Percentiles rank a stretch among this genome's conserved stretches.
phyloP scores from a whole-genome alignment of 2,329 filamentous ascomycete genomes.

The Thelonectria discophora region DNA sequence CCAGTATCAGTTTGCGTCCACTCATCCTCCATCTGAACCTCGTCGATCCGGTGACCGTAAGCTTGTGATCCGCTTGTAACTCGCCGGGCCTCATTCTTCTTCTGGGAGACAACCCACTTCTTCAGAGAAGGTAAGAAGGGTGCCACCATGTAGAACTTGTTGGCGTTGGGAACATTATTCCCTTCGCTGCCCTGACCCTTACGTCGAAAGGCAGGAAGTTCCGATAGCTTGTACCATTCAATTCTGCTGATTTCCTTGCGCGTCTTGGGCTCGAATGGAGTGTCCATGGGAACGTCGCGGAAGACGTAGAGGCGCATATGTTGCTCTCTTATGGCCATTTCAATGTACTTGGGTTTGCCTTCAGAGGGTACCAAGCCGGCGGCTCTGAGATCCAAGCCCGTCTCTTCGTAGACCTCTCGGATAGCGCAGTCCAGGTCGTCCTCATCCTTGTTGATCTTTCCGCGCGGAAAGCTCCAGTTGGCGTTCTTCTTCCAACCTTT shows the following conservation, averaged over 20 bases:
- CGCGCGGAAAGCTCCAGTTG: slow-evolving; percentile 95
- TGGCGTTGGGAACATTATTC: slow-evolving; percentile 68
- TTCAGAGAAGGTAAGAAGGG: slow-evolving; percentile 87
- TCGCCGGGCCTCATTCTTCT: slow-evolving; percentile 71
- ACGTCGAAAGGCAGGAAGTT: slow-evolving; percentile 84
- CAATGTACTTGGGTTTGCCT: slow-evolving; percentile 81
- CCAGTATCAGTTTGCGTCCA: slow-evolving; percentile 52
- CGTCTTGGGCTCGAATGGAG: slow-evolving; percentile 86
- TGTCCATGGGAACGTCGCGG: slow-evolving; percentile 85
- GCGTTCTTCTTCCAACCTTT: slow-evolving; percentile 98
- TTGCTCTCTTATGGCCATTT: slow-evolving; percentile 90
- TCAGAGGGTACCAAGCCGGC: slow-evolving; percentile 80
- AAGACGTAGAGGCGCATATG: slow-evolving; percentile 94
- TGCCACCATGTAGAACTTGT: slow-evolving; percentile 98
- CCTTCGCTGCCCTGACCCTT: slow-evolving; percentile 64
- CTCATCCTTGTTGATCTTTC: slow-evolving; percentile 98
- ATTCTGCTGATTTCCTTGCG: slow-evolving; percentile 98
- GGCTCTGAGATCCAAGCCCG: slow-evolving; percentile 81
- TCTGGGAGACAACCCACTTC: slow-evolving; percentile 89
- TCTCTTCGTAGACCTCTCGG: slow-evolving; percentile 95
- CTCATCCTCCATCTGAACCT: slow-evolving; percentile 72
- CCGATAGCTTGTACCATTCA: slow-evolving; percentile 89
- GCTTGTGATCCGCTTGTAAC: slow-evolving; percentile 52
- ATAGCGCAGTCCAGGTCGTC: slow-evolving; percentile 92
- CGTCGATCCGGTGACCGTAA: slow-evolving; percentile 59